phyloP scores from a whole-genome alignment of 169 alveolate genomes.

The Theileria annulata region DNA sequence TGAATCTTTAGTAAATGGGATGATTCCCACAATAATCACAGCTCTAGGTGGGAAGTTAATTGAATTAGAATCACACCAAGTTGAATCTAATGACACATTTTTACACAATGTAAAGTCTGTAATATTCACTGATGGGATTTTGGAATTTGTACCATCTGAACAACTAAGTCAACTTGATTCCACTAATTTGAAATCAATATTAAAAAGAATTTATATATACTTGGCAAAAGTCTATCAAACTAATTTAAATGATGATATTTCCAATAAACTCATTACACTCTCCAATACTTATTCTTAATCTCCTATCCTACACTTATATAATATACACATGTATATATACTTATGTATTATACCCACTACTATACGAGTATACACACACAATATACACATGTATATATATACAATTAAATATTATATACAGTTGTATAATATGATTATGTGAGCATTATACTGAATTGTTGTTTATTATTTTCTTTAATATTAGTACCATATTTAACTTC shows the following conservation, averaged over 20 bases:
- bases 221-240: background rate
- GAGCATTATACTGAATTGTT: slow-evolving; percentile 21
- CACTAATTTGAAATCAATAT: background rate
- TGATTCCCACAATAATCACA: background rate
- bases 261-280: background rate
- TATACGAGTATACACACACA: background rate
- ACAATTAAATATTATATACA: background rate
- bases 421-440: background rate
- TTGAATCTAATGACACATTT: background rate
- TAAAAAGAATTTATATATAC: background rate
- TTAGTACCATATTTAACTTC: slow-evolving; percentile 24
- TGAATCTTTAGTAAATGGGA: background rate
- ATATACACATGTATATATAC: background rate
- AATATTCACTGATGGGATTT: background rate
- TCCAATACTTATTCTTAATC: background rate
- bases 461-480: slow-evolving; percentile 4
- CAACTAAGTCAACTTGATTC: background rate
- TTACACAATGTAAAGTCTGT: background rate
- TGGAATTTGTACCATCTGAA: background rate
- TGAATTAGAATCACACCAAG: background rate
- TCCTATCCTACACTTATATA: background rate
- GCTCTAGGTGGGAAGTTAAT: background rate
- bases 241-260: background rate
- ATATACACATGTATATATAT: background rate
- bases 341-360: background rate